Base-by-base conservation (phyloP, 106 monocot species). In the Apostasia shenzhenica region DNA sequence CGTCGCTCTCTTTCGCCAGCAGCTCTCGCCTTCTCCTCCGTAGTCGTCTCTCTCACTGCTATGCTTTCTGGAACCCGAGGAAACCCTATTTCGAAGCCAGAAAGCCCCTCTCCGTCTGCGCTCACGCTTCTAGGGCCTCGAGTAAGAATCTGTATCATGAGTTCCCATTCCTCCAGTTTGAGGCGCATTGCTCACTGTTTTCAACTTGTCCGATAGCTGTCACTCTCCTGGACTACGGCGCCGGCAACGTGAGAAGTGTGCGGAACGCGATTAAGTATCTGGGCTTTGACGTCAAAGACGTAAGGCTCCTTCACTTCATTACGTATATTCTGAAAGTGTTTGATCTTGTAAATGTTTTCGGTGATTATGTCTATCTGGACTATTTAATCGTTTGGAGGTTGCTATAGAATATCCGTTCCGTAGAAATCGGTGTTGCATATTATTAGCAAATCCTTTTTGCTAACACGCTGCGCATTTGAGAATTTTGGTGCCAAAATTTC, bases 171-270 rank as follows among this genome's bases (percentile, higher is more conserved):
- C 2, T 65, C 26, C 48, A 65, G 47, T 7, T 7, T 2, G 10
- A 65, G 5, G 48, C 13, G 65, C 6, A 8, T 9, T 65, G 1
- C 8, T 65, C 48, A 37, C 8, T 4, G 47, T 5, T 65, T 65
- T 65, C 14, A 41, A 38, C 14, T 14, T 65, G 26, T 65, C 48
- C 14, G 47, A 1, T 65, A 88, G 90, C 80, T 26, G 88, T 92
- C 7, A 95, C 91, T 11, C 78, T 95, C 57, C 81, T 95, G 7
- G 95, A 95, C 58, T 95, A 95, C 57, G 95, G 92, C 8, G 95
- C 95, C 5, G 92, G 95, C 39, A 95, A 92, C 44, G 95, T 95
- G 6, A 68, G 95, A 47, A 95, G 95, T 67, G 61, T 91, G 67
- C 77, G 91, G 39, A 95, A 95, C 50, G 95, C 95, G 50, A 91